These are phyloP conservation scores for Dendrobium catenatum DNA, from an alignment of 106 monocot species.

Conservation along the genomic window DNA sequence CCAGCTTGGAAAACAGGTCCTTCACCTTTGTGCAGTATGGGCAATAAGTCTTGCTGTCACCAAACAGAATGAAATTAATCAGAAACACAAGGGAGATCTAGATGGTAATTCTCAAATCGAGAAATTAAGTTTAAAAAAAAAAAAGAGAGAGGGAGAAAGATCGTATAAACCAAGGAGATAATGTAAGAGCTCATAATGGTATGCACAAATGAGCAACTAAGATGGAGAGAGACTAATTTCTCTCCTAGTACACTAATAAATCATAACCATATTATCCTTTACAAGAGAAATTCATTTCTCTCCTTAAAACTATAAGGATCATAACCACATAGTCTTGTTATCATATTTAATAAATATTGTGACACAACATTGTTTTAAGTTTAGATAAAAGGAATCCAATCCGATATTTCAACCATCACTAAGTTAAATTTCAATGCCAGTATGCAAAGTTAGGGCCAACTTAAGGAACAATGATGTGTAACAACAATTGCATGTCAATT, in stretches of 20 bases:
- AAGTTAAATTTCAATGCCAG: not conserved
- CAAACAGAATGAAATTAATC: constrained; percentile 3
- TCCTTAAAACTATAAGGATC: not conserved
- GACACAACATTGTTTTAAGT: not conserved
- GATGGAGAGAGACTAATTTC: not conserved
- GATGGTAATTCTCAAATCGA: not conserved
- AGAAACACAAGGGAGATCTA: not conserved
- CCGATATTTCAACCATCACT: not conserved
- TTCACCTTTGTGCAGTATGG: constrained; percentile 65
- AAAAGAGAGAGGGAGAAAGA: not conserved
- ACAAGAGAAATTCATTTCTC: not conserved
- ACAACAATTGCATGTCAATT: not conserved
- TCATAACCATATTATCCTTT: not conserved
- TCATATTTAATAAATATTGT: not conserved
- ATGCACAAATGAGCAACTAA: not conserved
- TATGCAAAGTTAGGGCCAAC: not conserved
- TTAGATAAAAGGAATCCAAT: not conserved
- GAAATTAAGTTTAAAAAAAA: not conserved
- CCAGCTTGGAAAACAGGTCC: constrained; percentile 51
- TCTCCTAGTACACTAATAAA: not conserved
- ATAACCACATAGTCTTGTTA: not conserved
- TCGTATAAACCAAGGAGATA: not conserved
- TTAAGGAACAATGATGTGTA: not conserved
- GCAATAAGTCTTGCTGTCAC: constrained; percentile 77
- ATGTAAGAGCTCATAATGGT: not conserved